Evolutionary conservation across 495 filamentous ascomycete genomes (phyloP).

Genomic region (Lophiostoma macrostomum): DNA sequence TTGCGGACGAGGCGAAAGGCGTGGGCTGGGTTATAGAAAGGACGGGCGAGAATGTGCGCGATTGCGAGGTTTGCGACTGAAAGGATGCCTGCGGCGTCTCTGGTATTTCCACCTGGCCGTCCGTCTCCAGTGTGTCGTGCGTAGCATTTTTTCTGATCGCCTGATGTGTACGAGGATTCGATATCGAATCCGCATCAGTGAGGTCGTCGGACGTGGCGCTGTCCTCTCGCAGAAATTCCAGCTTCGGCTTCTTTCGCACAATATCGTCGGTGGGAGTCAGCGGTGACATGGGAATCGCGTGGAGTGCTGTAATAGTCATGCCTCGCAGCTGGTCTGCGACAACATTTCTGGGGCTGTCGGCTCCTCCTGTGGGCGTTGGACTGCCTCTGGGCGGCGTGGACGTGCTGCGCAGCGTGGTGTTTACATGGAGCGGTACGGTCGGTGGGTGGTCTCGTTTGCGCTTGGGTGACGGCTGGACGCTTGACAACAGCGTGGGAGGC

Average conservation of each 20-base stretch:
- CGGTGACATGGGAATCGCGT: conserved; percentile 16
- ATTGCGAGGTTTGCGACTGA: conserved; percentile 3
- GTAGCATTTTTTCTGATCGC: too few species aligned
- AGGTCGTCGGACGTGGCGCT: conserved; percentile 3
- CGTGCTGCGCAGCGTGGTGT: conserved; percentile 18
- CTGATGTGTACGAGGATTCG: too few species aligned
- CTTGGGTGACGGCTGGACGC: conserved; percentile 29
- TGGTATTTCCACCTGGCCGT: conserved; percentile 5
- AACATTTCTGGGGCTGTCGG: conserved; percentile 27
- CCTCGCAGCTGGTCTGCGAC: conserved; percentile 31
- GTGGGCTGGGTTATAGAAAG: conserved; percentile 12
- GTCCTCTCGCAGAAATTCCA: conserved; percentile 9
- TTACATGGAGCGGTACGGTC: conserved; percentile 17
- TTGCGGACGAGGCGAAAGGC: conserved; percentile 2
- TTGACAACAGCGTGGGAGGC: conserved; percentile 23
- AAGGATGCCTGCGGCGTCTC: conserved; percentile 8
- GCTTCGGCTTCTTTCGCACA: conserved; percentile 30
- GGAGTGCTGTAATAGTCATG: conserved; percentile 18
- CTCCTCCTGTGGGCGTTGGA: conserved; percentile 1
- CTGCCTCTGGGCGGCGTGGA: conserved; percentile 16
- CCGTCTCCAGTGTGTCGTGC: too few species aligned
- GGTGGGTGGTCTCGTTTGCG: conserved; percentile 31
- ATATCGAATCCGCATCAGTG: background rate
- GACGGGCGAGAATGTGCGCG: conserved; percentile 18
- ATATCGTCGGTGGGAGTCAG: conserved; percentile 21